These are phyloP conservation scores for Jacaranda mimosifolia DNA, from an alignment of 257 asterid species.

Conservation along the genomic window DNA sequence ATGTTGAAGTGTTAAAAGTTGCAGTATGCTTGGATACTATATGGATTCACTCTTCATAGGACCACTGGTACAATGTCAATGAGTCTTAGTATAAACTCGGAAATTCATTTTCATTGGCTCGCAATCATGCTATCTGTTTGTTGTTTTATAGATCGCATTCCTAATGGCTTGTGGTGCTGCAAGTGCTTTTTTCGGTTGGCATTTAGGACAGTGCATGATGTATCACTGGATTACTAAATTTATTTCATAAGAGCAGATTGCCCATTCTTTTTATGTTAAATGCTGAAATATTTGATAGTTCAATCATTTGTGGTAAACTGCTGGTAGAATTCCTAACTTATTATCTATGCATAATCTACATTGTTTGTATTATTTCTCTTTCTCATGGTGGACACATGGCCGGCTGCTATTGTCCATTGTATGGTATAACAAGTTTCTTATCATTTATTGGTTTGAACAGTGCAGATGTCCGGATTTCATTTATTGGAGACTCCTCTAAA, in stretches of 20 bases:
- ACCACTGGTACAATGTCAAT: neutral
- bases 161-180: too few relatives aligned
- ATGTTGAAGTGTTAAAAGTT: neutral
- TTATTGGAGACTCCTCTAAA: constrained; percentile 65
- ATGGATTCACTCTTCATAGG: neutral
- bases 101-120: neutral
- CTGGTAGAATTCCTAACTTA: neutral
- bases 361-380: neutral
- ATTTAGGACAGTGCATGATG: neutral
- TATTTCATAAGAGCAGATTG: too few relatives aligned
- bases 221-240: neutral
- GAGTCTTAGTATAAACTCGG: neutral
- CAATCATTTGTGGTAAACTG: neutral
- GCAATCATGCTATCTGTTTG: neutral
- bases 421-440: neutral
- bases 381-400: neutral
- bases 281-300: neutral
- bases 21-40: neutral
- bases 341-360: neutral
- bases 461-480: constrained; percentile 53
- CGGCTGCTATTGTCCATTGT: constrained; percentile 2
- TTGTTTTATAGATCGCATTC: neutral
- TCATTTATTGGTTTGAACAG: constrained; percentile 44
- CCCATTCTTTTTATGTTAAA: too few relatives aligned
- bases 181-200: neutral